Percentiles rank a stretch among this genome's conserved stretches.
phyloP scores from a whole-genome alignment of 108 stramenopile species.

The Thalassiosira profunda region DNA sequence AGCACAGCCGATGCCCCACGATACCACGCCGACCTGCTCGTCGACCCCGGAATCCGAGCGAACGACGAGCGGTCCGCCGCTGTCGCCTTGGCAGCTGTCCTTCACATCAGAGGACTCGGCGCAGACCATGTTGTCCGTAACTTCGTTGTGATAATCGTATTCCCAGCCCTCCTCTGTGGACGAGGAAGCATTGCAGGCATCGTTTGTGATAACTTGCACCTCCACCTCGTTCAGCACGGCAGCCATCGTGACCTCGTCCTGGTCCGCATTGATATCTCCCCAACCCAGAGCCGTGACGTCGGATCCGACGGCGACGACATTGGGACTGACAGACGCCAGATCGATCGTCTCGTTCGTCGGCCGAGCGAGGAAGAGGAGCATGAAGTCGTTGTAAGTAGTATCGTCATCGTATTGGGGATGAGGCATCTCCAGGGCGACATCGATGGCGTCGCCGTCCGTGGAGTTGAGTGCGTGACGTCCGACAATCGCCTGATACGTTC shows the following conservation, averaged over 20 bases:
- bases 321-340: conserved; percentile 12
- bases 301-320: conserved; percentile 26
- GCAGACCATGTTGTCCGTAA: conserved; percentile 38
- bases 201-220: conserved; percentile 25
- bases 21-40: conserved; percentile 39
- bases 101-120: conserved; percentile 5
- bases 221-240: conserved; percentile 13
- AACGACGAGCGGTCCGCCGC: conserved; percentile 43
- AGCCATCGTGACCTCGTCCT: neutral
- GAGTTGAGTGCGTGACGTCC: conserved; percentile 20
- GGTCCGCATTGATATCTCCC: conserved; percentile 29
- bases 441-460: conserved; percentile 18
- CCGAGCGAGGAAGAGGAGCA: conserved; percentile 15
- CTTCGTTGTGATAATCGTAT: conserved; percentile 24
- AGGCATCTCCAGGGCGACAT: neutral
- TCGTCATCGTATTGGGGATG: conserved; percentile 17
- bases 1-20: conserved; percentile 38
- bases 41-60: conserved; percentile 6
- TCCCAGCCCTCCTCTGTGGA: neutral
- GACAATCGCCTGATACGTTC: neutral
- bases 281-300: conserved; percentile 57
- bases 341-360: neutral
- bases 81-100: conserved; percentile 40
- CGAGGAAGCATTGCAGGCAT: conserved; percentile 42
- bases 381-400: conserved; percentile 23